phyloP scores from a whole-genome alignment of 352 stramenopile species.

The Globisporangium carolinianum region DNA sequence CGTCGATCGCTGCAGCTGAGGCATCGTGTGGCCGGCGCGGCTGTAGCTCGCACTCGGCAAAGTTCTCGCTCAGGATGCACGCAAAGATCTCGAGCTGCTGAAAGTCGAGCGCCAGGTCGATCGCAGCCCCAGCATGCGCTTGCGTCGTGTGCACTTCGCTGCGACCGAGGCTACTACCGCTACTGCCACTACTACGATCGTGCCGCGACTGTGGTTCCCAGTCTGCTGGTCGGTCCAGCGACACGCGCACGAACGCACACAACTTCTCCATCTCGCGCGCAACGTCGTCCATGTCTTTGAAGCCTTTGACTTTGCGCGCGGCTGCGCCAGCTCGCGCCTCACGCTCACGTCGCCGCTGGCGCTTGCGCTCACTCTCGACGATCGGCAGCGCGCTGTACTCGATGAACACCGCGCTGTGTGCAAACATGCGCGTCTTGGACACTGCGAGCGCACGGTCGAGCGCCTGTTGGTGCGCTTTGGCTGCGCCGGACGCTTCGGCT shows the following conservation, averaged over 20 bases:
- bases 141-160: neutral
- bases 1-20: conserved; percentile 11
- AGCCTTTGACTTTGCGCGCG: neutral
- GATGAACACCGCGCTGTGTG: conserved; percentile 30
- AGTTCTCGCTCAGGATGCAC: conserved; percentile 62
- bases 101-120: conserved; percentile 38
- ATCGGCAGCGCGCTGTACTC: conserved; percentile 42
- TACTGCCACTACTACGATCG: conserved; percentile 1
- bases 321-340: neutral
- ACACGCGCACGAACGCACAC: conserved; percentile 31
- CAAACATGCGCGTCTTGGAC: conserved; percentile 28
- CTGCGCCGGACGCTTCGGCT: conserved; percentile 13
- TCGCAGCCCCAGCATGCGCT: neutral
- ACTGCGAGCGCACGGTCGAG: conserved; percentile 15
- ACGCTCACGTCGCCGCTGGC: conserved; percentile 10
- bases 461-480: conserved; percentile 1
- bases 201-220: conserved; percentile 18
- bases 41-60: conserved; percentile 20
- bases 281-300: conserved; percentile 39
- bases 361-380: conserved; percentile 17
- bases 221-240: conserved; percentile 21
- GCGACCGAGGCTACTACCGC: neutral
- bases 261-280: conserved; percentile 49
- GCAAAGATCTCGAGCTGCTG: conserved; percentile 56
- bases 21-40: neutral